Evolutionary conservation across 1,284 basidiomycete species (phyloP), one percentile per base, ranked within the genome.

Genomic region (Malassezia japonica): DNA sequence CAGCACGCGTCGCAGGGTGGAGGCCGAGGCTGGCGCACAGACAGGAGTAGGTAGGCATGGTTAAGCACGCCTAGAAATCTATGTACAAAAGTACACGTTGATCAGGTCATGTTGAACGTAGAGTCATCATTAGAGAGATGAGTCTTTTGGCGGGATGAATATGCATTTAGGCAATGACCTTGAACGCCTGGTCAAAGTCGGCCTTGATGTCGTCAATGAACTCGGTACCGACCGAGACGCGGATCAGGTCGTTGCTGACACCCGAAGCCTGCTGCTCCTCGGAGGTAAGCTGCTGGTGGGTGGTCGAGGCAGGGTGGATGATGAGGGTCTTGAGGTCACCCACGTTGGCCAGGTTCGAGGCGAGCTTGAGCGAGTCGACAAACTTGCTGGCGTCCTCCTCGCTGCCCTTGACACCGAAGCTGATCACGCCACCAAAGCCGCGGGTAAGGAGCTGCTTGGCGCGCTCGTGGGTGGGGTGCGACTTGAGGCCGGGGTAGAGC

Each of bases 151-250:
- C 13, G 28, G 28, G 13, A 31, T 8, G 28, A 31, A 31, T 31
- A 13, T 31, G 8, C 15, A 13, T 7, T 44, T 25, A 48, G n/a
- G 29, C 25, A 31, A 46, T 34, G 10, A 28, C 34, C 15, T 62
- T 62, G 56, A 81, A 75, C 4, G 82, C 82, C 53, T 79, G 78
- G 57, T 83, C 81, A 68, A 90, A 87, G 74, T 90, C 87, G 10
- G 84, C 85, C 61, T 87, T 83, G 69, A 67, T 72, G 46, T 70
- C 72, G 49, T 78, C 78, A 64, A 88, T 87, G 61, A 82, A 82
- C 74, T 91, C 88, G 57, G 86, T 86, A n/a, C 87, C 87, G 37
- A 83, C 82, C 3, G 81, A 60, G 66, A 87, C 82, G 56, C 85
- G 80, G 64, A 89, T 85, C 45, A 87, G 74, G 72, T 88, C 86